These are phyloP conservation scores for Lunularia cruciata DNA, from an alignment of 225 moss, liverwort and hornwort species.

Conservation along the genomic window DNA sequence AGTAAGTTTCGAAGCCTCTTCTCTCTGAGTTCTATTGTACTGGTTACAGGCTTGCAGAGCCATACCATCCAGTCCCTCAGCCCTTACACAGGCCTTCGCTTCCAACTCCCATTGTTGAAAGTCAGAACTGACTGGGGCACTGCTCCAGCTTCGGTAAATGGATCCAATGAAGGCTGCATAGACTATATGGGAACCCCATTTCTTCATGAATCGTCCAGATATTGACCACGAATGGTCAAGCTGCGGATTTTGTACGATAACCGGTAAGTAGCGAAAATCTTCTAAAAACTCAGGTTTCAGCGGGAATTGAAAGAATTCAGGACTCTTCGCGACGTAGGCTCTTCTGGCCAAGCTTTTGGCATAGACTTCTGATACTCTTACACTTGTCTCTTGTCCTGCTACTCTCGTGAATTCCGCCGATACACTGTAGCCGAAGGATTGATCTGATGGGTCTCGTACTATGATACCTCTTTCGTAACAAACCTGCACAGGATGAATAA, in stretches of 20 bases:
- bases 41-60: too few species aligned
- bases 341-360: too few species aligned
- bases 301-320: background rate
- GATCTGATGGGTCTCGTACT: too few species aligned
- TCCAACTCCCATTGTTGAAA: background rate
- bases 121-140: background rate
- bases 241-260: background rate
- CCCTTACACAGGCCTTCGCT: background rate
- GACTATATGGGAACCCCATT: slow-evolving; percentile 3
- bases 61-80: too few species aligned
- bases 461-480: too few species aligned
- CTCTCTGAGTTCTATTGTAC: too few species aligned
- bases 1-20: background rate
- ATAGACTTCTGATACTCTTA: background rate
- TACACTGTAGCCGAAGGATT: too few species aligned
- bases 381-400: background rate
- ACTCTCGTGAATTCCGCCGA: background rate
- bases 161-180: background rate
- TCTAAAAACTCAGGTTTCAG: background rate
- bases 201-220: background rate
- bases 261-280: background rate
- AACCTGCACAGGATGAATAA: too few species aligned
- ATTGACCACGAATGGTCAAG: background rate
- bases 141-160: background rate
- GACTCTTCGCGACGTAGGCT: background rate